Conservation (phyloP, 2,329 filamentous ascomycete genomes). For the Cytospora paraplurivora region DNA sequence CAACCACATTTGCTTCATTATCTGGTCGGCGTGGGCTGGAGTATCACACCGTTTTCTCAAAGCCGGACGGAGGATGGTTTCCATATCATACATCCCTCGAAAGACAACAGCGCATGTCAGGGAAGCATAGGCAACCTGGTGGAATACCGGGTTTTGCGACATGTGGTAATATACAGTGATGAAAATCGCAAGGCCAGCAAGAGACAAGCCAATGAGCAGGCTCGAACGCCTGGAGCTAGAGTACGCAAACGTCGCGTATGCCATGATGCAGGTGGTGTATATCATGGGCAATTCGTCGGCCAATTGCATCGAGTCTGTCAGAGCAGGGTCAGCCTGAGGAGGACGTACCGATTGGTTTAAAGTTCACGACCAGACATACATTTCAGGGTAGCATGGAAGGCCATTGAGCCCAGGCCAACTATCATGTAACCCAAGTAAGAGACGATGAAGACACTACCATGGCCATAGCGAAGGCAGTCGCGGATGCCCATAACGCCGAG, state of each 20-base stretch:
- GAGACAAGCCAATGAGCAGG: slow-evolving; percentile 40
- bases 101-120: slow-evolving; percentile 71
- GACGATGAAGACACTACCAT: slow-evolving; percentile 75
- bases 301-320: slow-evolving; percentile 61
- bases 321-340: slow-evolving; percentile 13
- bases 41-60: slow-evolving; percentile 44
- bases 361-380: slow-evolving; percentile 42
- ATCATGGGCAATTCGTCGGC: slow-evolving; percentile 63
- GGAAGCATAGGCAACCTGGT: slow-evolving; percentile 76
- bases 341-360: neutral
- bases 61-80: slow-evolving; percentile 49
- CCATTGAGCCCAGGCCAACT: slow-evolving; percentile 57
- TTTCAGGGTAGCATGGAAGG: slow-evolving; percentile 60
- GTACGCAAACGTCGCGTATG: slow-evolving; percentile 72
- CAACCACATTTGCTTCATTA: slow-evolving; percentile 69
- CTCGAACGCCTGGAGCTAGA: slow-evolving; percentile 52
- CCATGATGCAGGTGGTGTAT: slow-evolving; percentile 60
- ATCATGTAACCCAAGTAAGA: slow-evolving; percentile 56
- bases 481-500: slow-evolving; percentile 74
- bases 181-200: slow-evolving; percentile 62
- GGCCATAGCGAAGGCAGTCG: slow-evolving; percentile 71
- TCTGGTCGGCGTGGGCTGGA: slow-evolving; percentile 50
- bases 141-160: slow-evolving; percentile 79
- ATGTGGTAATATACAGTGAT: slow-evolving; percentile 81
- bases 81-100: slow-evolving; percentile 77